phyloP scores from a whole-genome alignment of 345 rosid species.

The Eucalyptus caleyi region DNA sequence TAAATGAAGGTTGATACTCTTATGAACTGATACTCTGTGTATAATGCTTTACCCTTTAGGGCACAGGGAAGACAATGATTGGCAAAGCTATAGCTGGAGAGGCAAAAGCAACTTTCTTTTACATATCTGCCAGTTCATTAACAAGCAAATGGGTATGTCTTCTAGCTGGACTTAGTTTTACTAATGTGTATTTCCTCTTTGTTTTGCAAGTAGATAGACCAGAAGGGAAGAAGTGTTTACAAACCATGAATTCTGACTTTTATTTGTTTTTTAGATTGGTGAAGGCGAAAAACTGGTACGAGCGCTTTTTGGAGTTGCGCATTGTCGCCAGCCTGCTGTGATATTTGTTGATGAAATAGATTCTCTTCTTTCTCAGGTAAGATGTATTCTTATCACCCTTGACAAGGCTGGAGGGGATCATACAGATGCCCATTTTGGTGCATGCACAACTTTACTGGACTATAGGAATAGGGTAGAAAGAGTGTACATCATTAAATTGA shows the following conservation, averaged over 20 bases:
- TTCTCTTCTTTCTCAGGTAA: conserved; percentile 94
- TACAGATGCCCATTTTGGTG: background rate
- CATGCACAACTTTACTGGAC: background rate
- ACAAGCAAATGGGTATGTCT: conserved; percentile 95
- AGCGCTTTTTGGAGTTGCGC: conserved; percentile 97
- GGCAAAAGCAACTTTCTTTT: conserved; percentile 97
- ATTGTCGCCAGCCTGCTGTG: conserved; percentile 98
- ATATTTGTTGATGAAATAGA: conserved; percentile 97
- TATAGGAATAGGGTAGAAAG: background rate
- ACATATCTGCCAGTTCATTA: conserved; percentile 96
- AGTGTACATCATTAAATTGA: background rate
- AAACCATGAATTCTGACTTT: background rate
- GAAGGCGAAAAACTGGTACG: conserved; percentile 99
- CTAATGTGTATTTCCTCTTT: background rate
- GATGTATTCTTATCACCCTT: background rate
- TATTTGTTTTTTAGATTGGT: conserved; percentile 55
- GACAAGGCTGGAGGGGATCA: background rate
- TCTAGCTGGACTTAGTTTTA: background rate
- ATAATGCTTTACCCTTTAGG: conserved; percentile 28
- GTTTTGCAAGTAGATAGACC: background rate
- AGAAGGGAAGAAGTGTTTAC: background rate
- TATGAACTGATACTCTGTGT: background rate
- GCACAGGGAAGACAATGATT: conserved; percentile 97
- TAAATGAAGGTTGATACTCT: background rate
- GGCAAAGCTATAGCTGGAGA: conserved; percentile 99